Evolutionary conservation across 805 yeast genomes (phyloP), one percentile per base, ranked within the genome.

Genomic region (Candida ipomoeae): DNA sequence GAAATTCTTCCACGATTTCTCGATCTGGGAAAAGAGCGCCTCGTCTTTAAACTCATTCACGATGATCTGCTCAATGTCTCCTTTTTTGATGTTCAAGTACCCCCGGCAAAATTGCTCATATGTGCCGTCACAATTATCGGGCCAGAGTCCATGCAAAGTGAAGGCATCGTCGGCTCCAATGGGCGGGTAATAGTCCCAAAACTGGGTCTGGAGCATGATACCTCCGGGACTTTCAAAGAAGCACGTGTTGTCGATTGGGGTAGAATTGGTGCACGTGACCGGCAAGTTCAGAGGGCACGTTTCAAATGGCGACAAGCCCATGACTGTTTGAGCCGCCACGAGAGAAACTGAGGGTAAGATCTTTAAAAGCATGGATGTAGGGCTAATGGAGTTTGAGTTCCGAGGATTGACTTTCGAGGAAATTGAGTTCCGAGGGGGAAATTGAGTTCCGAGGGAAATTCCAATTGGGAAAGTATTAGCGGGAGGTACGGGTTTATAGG

Each of bases 81-180:
- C 56, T 7, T 48, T 49, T 14, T 42, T 15, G 36, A 68, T 61
- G 50, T 70, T 65, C 55, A 66, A 60, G 3, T 56, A 38, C 5
- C 65, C 61, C 52, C 69, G 62, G 58, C 77, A 72, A 52, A 67
- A 68, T 51, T 66, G 74, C 49, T 57, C 61, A 53, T 69, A 73
- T 2, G 67, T 58, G 3, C 76, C 76, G 49, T 72, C 70, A 52
- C 77, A 73, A 46, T 64, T 62, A 50, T 73, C 75, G 11, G 73
- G 74, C 77, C 77, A 73, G 41, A 71, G 63, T 2, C 78, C 78
- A 51, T 73, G 78, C 41, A 73, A 60, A n/a, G 78, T 73, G 55
- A 71, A 73, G 7, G 66, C 59, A 38, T 69, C 65, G 36, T 60
- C 60, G 21, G 66, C 48, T 21, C 75, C 74, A 54, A 67, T 59